A percentile compares a stretch with the other conserved stretches of the same genome.
Evolutionary conservation across 257 asterid genomes (phyloP).

Genomic region (Ilex aquifolium): DNA sequence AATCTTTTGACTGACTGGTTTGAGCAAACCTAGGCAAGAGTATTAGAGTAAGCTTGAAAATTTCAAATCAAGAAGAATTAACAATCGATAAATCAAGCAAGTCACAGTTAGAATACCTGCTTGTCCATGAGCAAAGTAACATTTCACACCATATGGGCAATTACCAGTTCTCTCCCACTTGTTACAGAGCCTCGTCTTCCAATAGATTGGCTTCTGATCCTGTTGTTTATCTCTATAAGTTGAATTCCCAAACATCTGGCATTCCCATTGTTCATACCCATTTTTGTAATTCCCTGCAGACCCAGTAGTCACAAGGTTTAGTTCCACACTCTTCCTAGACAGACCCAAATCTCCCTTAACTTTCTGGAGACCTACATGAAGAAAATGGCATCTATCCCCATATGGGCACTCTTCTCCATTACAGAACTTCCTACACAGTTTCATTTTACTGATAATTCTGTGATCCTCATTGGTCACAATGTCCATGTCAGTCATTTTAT

Average conservation of each 20-base stretch:
- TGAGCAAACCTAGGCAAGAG: no score
- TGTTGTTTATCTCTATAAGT: not conserved
- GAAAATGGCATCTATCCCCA: slow-evolving; percentile 28
- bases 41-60: not conserved
- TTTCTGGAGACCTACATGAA: slow-evolving; percentile 17
- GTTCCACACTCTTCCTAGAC: slow-evolving; percentile 13
- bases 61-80: not conserved
- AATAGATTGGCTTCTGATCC: not conserved
- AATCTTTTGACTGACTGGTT: no score
- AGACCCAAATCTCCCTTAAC: not conserved
- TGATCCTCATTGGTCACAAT: slow-evolving; percentile 1
- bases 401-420: slow-evolving; percentile 32
- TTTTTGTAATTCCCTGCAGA: not conserved
- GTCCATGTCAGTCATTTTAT: not conserved
- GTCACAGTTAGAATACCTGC: slow-evolving; percentile 24
- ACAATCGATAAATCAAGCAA: not conserved
- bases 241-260: slow-evolving; percentile 4
- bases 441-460: slow-evolving; percentile 8
- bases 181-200: slow-evolving; percentile 36
- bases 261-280: slow-evolving; percentile 10
- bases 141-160: slow-evolving; percentile 33
- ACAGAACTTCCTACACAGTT: slow-evolving; percentile 14
- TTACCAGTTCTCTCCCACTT: slow-evolving; percentile 29
- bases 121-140: slow-evolving; percentile 53
- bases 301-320: slow-evolving; percentile 5